Conservation (phyloP, 352 stramenopile genomes). For the Globisporangium orthogonon region DNA sequence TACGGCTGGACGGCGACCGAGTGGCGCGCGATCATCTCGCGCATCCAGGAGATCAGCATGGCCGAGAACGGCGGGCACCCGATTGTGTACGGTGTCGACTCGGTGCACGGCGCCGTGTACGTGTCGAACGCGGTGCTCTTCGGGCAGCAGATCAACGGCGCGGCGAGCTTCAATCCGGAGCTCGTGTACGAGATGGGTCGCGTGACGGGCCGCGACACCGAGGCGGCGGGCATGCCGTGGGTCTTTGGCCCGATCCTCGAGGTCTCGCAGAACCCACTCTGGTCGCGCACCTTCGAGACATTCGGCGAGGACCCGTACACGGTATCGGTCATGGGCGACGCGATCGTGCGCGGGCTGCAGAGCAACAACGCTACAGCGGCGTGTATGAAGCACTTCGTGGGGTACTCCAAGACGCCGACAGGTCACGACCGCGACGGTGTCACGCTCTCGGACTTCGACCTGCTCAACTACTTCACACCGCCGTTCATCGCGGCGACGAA, state of each 20-base stretch:
- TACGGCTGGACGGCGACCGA: conserved; percentile 45
- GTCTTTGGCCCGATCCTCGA: conserved; percentile 88
- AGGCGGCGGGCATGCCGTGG: conserved; percentile 84
- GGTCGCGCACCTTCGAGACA: conserved; percentile 89
- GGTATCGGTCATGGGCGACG: conserved; percentile 70
- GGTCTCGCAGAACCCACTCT: conserved; percentile 83
- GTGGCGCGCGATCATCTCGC: conserved; percentile 62
- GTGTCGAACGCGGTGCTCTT: conserved; percentile 74
- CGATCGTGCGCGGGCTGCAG: conserved; percentile 82
- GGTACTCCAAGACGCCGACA: conserved; percentile 73
- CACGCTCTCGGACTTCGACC: conserved; percentile 61
- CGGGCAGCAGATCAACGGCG: conserved; percentile 85
- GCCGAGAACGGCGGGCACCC: conserved; percentile 50
- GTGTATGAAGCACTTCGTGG: conserved; percentile 90
- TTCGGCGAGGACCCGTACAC: conserved; percentile 91
- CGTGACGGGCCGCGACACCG: conserved; percentile 78
- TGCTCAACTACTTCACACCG: conserved; percentile 83
- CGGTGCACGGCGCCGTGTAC: conserved; percentile 88
- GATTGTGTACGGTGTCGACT: conserved; percentile 87
- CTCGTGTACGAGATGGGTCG: conserved; percentile 61
- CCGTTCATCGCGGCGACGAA: conserved; percentile 77
- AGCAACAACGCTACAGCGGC: conserved; percentile 50
- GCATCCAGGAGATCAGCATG: conserved; percentile 74
- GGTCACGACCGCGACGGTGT: conserved; percentile 81
- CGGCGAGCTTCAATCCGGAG: conserved; percentile 82